phyloP scores from a whole-genome alignment of 345 rosid genomes.

The Lepidium africanum region DNA sequence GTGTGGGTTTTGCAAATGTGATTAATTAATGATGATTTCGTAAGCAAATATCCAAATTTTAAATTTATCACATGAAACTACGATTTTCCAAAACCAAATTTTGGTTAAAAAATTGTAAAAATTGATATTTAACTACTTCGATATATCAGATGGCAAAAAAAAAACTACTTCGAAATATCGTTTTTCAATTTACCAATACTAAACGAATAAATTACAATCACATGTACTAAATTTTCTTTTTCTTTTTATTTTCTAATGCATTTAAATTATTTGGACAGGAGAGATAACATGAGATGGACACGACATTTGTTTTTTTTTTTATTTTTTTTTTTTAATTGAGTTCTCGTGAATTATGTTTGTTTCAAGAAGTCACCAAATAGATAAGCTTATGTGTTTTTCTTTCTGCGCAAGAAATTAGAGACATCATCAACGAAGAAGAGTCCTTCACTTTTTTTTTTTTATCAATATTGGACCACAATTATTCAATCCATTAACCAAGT shows the following conservation, averaged over 20 bases:
- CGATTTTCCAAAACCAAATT: no score
- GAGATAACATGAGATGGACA: background rate
- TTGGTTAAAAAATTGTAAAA: no score
- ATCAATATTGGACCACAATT: no score
- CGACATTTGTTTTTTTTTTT: background rate
- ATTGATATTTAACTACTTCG: no score
- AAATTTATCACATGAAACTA: no score
- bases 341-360: background rate
- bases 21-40: background rate
- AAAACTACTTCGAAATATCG: no score
- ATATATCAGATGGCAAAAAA: no score
- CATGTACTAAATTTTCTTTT: background rate
- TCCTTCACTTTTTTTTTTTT: background rate
- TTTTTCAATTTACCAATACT: no score
- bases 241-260: background rate
- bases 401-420: background rate
- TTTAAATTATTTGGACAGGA: background rate
- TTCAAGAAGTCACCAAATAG: background rate
- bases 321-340: background rate
- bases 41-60: no score
- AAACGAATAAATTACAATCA: background rate
- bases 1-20: background rate
- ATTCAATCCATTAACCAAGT: no score
- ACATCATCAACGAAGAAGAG: background rate
- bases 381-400: background rate